These are phyloP conservation scores for Isabelozyma heimii DNA, from an alignment of 805 yeast species.

Conservation along the genomic window DNA sequence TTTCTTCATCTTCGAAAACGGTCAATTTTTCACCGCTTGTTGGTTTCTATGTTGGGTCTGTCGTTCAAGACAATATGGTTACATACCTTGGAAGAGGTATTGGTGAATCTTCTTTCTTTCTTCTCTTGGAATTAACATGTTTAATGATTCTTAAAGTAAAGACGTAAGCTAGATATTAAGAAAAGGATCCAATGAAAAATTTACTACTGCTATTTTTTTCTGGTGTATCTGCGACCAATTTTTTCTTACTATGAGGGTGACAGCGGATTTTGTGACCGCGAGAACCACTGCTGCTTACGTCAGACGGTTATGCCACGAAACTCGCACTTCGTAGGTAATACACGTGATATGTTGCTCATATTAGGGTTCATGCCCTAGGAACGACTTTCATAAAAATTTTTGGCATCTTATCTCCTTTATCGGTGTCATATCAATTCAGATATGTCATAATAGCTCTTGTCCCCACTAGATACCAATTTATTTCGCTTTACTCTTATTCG, in stretches of 20 bases:
- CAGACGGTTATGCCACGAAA: neutral
- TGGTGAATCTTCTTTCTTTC: slow-evolving; percentile 99
- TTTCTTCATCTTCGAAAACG: neutral
- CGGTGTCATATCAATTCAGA: too few species aligned
- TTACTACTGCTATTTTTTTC: neutral
- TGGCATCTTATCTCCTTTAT: too few species aligned
- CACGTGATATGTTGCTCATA: neutral
- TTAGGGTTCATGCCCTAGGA: neutral
- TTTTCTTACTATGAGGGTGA: neutral
- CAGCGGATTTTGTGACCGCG: neutral
- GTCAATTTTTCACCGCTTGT: neutral
- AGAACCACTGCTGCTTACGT: neutral
- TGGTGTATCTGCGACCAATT: neutral
- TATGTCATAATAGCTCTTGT: too few species aligned
- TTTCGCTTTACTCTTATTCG: too few species aligned
- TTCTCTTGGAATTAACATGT: slow-evolving; percentile 98
- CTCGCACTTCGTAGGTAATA: neutral
- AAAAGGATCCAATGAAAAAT: neutral
- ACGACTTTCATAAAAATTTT: too few species aligned
- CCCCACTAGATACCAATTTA: too few species aligned
- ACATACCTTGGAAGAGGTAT: slow-evolving; percentile 97
- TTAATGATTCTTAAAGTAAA: slow-evolving; percentile 10
- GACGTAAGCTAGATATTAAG: neutral
- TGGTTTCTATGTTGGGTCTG: neutral
- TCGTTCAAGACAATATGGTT: slow-evolving; percentile 3